phyloP scores from a whole-genome alignment of 306 rosid species.

The Lablab purpureus region DNA sequence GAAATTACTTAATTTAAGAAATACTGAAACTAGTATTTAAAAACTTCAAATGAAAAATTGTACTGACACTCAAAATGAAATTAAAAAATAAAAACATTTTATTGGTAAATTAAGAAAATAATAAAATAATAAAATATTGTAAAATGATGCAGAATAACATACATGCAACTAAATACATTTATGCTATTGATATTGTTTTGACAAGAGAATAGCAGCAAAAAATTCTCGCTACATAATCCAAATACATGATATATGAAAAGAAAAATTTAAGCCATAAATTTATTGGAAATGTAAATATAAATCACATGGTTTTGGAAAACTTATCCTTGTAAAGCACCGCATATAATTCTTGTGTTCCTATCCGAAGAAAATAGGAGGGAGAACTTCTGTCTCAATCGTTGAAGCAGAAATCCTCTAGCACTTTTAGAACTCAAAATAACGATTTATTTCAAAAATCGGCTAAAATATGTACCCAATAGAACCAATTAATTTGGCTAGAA shows the following conservation, averaged over 20 bases:
- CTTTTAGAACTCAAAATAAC: constrained; percentile 1
- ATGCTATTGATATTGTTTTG: constrained; percentile 18
- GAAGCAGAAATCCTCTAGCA: constrained; percentile 8
- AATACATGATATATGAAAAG: background rate
- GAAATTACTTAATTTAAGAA: no score
- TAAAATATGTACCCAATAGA: constrained; percentile 10
- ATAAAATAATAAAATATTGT: no score
- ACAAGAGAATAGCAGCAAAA: constrained; percentile 17
- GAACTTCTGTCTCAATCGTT: background rate
- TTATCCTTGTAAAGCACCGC: background rate
- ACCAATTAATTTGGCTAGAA: constrained; percentile 13
- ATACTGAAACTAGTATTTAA: no score
- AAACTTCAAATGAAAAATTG: no score
- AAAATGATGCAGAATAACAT: background rate
- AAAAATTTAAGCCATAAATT: constrained; percentile 14
- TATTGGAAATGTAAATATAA: background rate
- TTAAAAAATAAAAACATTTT: no score
- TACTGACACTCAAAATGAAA: no score
- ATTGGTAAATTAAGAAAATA: no score
- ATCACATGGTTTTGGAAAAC: constrained; percentile 1
- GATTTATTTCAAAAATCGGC: constrained; percentile 34
- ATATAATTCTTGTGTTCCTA: background rate
- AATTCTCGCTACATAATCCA: constrained; percentile 14
- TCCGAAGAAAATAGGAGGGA: constrained; percentile 31
- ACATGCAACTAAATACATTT: background rate